Conservation (phyloP, 106 monocot genomes). For the Apostasia shenzhenica region DNA sequence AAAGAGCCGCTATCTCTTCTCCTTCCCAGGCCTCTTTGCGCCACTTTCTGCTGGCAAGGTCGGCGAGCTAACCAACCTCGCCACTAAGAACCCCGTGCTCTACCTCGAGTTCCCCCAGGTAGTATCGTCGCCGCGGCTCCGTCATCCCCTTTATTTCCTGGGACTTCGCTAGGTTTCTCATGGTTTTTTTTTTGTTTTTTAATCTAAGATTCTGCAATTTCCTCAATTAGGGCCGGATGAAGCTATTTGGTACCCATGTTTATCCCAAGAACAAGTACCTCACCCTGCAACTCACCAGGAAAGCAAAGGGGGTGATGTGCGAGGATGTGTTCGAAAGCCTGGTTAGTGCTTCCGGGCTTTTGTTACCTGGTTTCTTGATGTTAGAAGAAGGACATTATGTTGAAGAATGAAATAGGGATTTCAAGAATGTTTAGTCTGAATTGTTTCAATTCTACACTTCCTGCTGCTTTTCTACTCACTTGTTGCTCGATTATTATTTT, state of each 20-base stretch:
- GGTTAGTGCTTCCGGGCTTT: constrained; percentile 27
- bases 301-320: constrained; percentile 68
- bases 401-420: no score
- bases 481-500: no score
- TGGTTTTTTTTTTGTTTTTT: not conserved
- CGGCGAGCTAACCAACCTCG: constrained; percentile 79
- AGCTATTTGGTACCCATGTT: constrained; percentile 86
- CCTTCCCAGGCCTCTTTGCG: constrained; percentile 82
- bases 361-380: not conserved
- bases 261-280: constrained; percentile 98
- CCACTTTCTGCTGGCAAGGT: constrained; percentile 63
- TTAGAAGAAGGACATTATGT: no score
- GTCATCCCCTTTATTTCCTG: not conserved
- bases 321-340: constrained; percentile 93
- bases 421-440: no score
- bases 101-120: constrained; percentile 97
- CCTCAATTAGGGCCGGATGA: constrained; percentile 63
- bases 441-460: no score
- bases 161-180: constrained; percentile 2
- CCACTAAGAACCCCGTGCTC: constrained; percentile 70
- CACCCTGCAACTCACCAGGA: constrained; percentile 73
- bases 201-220: not conserved
- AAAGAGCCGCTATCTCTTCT: constrained; percentile 90
- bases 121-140: not conserved
- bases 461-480: no score